These are phyloP conservation scores for Lotmaria passim DNA, from an alignment of 208 protist species.

Conservation along the genomic window DNA sequence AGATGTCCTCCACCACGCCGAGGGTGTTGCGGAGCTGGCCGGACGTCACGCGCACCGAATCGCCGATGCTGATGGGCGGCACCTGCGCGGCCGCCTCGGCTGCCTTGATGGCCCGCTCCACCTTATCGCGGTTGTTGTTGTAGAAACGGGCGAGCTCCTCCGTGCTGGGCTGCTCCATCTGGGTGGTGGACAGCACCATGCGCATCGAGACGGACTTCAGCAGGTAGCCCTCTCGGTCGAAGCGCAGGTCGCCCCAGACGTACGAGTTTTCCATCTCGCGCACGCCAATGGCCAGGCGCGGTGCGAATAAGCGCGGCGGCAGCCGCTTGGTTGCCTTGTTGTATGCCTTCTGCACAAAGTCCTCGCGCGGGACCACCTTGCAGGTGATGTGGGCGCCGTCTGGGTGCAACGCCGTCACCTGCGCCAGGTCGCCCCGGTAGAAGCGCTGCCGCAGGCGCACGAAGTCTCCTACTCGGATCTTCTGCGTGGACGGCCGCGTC, in stretches of 20 bases:
- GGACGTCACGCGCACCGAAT: conserved; percentile 77
- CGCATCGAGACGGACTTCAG: conserved; percentile 75
- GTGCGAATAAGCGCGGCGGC: conserved; percentile 79
- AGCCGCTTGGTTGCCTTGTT: conserved; percentile 73
- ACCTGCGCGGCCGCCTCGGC: conserved; percentile 34
- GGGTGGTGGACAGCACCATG: conserved; percentile 59
- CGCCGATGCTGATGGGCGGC: conserved; percentile 52
- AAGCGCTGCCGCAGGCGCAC: conserved; percentile 83
- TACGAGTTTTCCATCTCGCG: conserved; percentile 63
- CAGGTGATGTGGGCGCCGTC: conserved; percentile 69
- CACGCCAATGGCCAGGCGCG: conserved; percentile 65
- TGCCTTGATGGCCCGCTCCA: conserved; percentile 60
- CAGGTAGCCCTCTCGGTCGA: conserved; percentile 90
- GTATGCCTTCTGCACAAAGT: conserved; percentile 86
- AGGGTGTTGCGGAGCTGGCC: conserved; percentile 80
- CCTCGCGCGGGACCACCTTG: conserved; percentile 85
- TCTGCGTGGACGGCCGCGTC: conserved; percentile 62
- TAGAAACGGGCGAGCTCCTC: conserved; percentile 90
- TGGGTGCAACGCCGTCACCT: conserved; percentile 69
- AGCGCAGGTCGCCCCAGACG: conserved; percentile 84
- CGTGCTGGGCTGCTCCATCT: conserved; percentile 78
- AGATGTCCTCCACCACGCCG: conserved; percentile 79
- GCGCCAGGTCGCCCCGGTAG: conserved; percentile 86
- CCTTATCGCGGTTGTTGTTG: conserved; percentile 79
- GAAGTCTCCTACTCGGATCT: conserved; percentile 77